Percentiles rank a stretch among this genome's conserved stretches.
Conservation (phyloP, 2,329 filamentous ascomycete genomes). For the Scedosporium aurantiacum region DNA sequence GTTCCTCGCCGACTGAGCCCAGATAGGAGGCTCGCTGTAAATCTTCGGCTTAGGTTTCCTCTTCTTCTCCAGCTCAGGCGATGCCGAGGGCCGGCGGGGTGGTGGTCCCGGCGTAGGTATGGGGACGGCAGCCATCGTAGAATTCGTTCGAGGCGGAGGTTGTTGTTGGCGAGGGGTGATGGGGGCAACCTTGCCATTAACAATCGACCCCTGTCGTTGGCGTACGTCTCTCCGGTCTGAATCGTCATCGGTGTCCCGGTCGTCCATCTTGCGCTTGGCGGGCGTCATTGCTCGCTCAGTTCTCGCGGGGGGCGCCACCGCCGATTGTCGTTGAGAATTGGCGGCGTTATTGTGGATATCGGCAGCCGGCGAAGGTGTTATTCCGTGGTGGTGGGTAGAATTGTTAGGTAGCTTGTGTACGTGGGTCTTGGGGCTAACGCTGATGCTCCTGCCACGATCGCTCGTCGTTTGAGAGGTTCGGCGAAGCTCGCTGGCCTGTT, state of each 20-base stretch:
- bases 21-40: conserved; percentile 5
- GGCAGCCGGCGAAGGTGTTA: neutral
- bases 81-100: neutral
- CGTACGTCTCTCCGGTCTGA: conserved; percentile 2
- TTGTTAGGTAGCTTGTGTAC: conserved; percentile 40
- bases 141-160: neutral
- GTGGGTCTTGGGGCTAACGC: conserved; percentile 68
- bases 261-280: conserved; percentile 28
- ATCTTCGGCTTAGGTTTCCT: conserved; percentile 2
- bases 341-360: neutral
- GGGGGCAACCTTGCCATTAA: neutral
- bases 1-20: neutral
- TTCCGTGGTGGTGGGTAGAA: conserved; percentile 17
- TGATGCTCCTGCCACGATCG: conserved; percentile 60
- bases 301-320: neutral
- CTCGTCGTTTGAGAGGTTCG: conserved; percentile 42
- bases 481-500: conserved; percentile 28
- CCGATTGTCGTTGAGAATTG: neutral
- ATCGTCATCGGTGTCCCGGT: conserved; percentile 17
- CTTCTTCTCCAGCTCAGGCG: conserved; percentile 1
- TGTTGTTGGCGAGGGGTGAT: neutral
- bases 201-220: neutral
- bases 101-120: neutral
- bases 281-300: conserved; percentile 19
- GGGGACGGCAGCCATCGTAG: neutral